Base-by-base conservation (phyloP, 306 rosid genomes). In the Alnus rubra region DNA sequence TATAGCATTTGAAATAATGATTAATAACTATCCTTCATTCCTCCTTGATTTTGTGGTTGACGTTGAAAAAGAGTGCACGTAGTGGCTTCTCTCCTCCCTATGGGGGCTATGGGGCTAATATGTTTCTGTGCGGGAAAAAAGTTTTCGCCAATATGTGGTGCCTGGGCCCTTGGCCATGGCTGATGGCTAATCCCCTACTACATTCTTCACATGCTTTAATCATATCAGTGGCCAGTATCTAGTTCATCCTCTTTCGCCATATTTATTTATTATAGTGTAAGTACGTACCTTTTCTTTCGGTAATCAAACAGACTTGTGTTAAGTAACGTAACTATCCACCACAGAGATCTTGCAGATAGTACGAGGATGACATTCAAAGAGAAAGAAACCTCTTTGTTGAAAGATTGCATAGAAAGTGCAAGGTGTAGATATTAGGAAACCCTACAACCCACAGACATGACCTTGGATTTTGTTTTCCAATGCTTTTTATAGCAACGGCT, bases 361-460 rank as follows among this genome's bases (percentile, higher is more conserved):
- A 37, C 31, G 80, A 48, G 79, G 71, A 37, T 75, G 76, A 68
- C 54, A 68, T 80, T 67, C 63, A 35, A 68, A 65, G 16, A 37
- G 42, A 37, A 14, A 47, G 44, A 69, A 56, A 47, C 44, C 8
- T 54, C 59, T 71, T 71, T 35, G 51, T 14, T 15, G 42, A 64
- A 37, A 64, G 48, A 35, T 35, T 64, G 3, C 31, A 39, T 18
- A 15, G 51, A 42, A 42, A 39, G 14, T 42, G 72, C 49, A 18
- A 42, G 48, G 48, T 18, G 4, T 3, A 18, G 72, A 28, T 9
- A 16, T 9, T 18, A 42, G 72, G 16, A 33, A 8, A 18, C 72
- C 51, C 72, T 67, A 14, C 31, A 33, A 18, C 51, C 31, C 30
- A 68, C 51, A 16, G 31, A 42, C 31, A 42, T 18, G 33, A 68